Base-by-base conservation (phyloP, 1,139 yeast genomes). In the Geotrichum restrictum region DNA sequence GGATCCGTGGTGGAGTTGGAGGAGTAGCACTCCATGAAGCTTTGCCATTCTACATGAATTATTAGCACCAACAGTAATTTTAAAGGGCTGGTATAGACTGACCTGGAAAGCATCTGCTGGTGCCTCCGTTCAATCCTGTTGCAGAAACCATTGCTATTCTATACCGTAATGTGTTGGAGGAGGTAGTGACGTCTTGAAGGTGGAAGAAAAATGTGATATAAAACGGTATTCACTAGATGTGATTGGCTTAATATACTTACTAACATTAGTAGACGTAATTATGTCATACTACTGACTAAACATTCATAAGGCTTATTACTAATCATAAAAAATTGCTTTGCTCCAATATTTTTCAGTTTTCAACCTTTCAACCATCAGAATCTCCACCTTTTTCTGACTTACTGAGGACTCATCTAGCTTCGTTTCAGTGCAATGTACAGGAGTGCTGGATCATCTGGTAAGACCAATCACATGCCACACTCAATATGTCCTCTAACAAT, bases 31-130 rank as follows among this genome's bases (percentile, higher is more conserved):
- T 74, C 76, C 58, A 74, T 66, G 59, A 73, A 74, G 55, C 69
- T 69, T 59, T 74, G 77, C 74, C 74, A 73, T 63, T 72, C 74
- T 69, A 53, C 18, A 14, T 31, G 18, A 11, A 32, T 22, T n/a
- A 45, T 22, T 40, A 10, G 8, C 29, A 24, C 29, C 29, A 24
- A 24, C 29, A 24, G 24, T 33, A 31, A 16, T 24, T 27, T 31
- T 11, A 33, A n/a, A n/a, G 29, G 8, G 8, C 29, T 24, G 8
- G 8, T 24, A 8, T 24, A 24, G 13, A 62, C 74, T 63, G 67
- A 63, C 73, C 72, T 49, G 72, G 69, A 60, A 73, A 76, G 66
- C 80, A 76, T 57, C 80, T 72, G 61, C 77, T 70, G 51, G 71
- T 66, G 22, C 79, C 79, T 36, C 80, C 79, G 51, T 65, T 68